Base-by-base conservation (phyloP, 768 basidiomycete species). In the Sporobolomyces roseus region DNA sequence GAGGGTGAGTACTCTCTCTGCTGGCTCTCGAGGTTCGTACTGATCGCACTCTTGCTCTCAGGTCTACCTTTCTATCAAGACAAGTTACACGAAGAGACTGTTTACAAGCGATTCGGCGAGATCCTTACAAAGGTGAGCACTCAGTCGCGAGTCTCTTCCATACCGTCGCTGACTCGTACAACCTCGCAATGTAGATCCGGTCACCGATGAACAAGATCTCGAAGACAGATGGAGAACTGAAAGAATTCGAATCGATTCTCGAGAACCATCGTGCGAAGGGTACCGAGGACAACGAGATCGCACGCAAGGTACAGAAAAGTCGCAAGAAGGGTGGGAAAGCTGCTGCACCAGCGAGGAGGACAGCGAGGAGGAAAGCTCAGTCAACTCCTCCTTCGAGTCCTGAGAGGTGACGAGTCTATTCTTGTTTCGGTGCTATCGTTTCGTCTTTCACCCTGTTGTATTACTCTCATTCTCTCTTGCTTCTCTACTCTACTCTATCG, bases 231-330 rank as follows among this genome's bases (percentile, higher is more conserved):
- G 84, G 88, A 0, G 94, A 98, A 75, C 80, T 98, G 53, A 88
- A 93, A 71, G 94, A 99, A 79, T 99, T 99, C 75, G 93, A 97
- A 78, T 83, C 83, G 76, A 93, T 90, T 68, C 82, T 98, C 9
- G 87, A 90, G 25, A 88, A 91, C 73, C 84, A 89, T 76, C 86
- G 84, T 68, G 82, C 83, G 4, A 90, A 94, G 78, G 96, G 96
- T 5, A 85, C 87, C 68, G 93, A 94, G 78, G 93, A 97, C 72
- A 87, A 93, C 66, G 93, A 87, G 27, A 56, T 75, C 38, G 61
- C 66, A 55, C 52, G 61, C 49, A 69, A 70, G 63, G 67, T 72
- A 25, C 56, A 59, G 38, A 71, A 68, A 64, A 45, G 27, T 45
- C 61, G 61, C 21, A 53, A 52, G 54, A 67, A 63, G 25, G 56